Base-by-base conservation (phyloP, 345 rosid genomes). In the Corymbia maculata region DNA sequence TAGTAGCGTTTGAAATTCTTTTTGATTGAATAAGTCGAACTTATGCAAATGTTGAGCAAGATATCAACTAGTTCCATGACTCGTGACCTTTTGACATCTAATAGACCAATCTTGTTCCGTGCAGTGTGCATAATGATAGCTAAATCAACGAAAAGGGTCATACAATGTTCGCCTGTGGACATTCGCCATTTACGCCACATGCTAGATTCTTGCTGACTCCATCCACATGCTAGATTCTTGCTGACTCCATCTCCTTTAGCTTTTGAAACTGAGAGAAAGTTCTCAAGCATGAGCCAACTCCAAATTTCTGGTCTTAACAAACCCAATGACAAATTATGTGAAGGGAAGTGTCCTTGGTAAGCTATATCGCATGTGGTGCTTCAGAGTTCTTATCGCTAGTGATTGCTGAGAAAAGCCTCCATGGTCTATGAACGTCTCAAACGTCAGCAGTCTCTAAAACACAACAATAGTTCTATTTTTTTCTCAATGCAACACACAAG, bases 351-450 rank as follows among this genome's bases (percentile, higher is more conserved):
- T 94, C 93, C 99, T 98, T 90, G 97, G 96, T 89, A 94, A 92
- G 88, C 93, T 92, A 92, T 96, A 97, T 42, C 91, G 94, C 90
- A 92, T 94, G 53, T 95, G 94, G 92, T 94, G 90, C 89, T 86
- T 90, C 47, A 95, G 94, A 88, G 91, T 88, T 52, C 91, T 89
- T 49, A 95, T 86, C 66, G 88, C 86, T 90, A 92, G 88, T 75
- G 93, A 93, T 49, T 94, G 96, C 85, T 94, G 94, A 14, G 96
- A 93, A 92, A 96, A 97, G 88, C 90, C 91, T 91, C 97, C 97
- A 45, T 96, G 91, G 90, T 89, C 93, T 88, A 36, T 36, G 42
- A 36, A 94, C 36, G 93, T 94, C 90, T 91, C 94, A 89, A 95
- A 95, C 52, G 95, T 82, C 88, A 87, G 88, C 86, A 93, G 36